These are phyloP conservation scores for Streptanthus diversifolius DNA, from an alignment of 345 rosid species.

Conservation along the genomic window DNA sequence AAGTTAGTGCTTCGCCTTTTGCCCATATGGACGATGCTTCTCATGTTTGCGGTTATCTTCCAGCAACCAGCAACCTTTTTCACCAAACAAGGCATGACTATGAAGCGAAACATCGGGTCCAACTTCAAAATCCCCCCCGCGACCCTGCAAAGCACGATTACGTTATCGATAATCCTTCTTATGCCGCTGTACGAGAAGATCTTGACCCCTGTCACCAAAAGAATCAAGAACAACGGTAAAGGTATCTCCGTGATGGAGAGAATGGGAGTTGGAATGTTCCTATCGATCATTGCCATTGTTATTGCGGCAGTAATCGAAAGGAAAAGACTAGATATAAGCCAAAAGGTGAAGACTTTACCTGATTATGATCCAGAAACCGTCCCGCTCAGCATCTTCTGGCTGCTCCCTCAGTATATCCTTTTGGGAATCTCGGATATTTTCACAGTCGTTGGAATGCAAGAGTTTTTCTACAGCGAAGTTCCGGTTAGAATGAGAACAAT, in stretches of 20 bases:
- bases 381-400: constrained; percentile 68
- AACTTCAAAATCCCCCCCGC: constrained; percentile 88
- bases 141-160: constrained; percentile 77
- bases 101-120: constrained; percentile 64
- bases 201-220: constrained; percentile 50
- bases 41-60: constrained; percentile 86
- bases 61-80: constrained; percentile 87
- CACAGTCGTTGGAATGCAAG: constrained; percentile 98
- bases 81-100: constrained; percentile 85
- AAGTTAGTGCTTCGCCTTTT: constrained; percentile 58
- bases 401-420: constrained; percentile 85
- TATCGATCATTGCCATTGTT: constrained; percentile 73
- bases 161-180: constrained; percentile 74
- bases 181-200: constrained; percentile 78
- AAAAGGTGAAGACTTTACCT: constrained; percentile 21
- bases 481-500: constrained; percentile 82
- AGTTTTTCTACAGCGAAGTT: constrained; percentile 86
- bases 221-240: constrained; percentile 41
- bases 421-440: constrained; percentile 85
- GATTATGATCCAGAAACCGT: constrained; percentile 38
- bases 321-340: constrained; percentile 53
- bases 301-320: constrained; percentile 76
- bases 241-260: constrained; percentile 74
- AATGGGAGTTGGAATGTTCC: constrained; percentile 86
- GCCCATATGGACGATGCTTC: constrained; percentile 92